phyloP scores from a whole-genome alignment of 1,284 basidiomycete species.

The Trametes hirsuta region DNA sequence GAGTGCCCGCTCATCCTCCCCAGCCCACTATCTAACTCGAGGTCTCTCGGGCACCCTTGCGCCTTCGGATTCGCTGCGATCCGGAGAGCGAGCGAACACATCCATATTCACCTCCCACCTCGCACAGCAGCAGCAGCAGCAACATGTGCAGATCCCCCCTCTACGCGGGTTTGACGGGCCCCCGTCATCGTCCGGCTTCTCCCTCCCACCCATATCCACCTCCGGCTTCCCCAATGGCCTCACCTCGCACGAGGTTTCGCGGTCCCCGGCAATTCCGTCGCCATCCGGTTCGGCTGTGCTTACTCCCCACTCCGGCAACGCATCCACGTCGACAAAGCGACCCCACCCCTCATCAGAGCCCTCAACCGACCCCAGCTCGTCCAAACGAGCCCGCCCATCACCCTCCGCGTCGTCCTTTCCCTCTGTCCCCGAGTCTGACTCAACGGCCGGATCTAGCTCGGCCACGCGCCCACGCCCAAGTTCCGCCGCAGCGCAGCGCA shows the following conservation, averaged over 20 bases:
- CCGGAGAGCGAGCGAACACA: constrained; percentile 1
- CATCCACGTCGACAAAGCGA: constrained; percentile 25
- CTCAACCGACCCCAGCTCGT: constrained; percentile 23
- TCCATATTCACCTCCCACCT: constrained; percentile 13
- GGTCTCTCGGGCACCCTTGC: constrained; percentile 7
- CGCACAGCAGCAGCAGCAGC: constrained; percentile 6
- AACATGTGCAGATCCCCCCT: constrained; percentile 19
- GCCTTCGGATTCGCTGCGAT: constrained; percentile 14
- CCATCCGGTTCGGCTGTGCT: constrained; percentile 11
- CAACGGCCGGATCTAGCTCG: constrained; percentile 7
- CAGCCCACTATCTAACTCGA: constrained; percentile 12
- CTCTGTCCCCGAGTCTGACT: constrained; percentile 12
- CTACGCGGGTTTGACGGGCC: constrained; percentile 12
- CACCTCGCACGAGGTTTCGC: neutral
- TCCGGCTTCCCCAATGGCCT: constrained; percentile 4
- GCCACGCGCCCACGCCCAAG: constrained; percentile 10
- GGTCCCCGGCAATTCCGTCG: neutral
- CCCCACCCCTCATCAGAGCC: constrained; percentile 21
- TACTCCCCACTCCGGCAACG: constrained; percentile 24
- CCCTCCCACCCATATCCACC: constrained; percentile 19
- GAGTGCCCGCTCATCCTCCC: constrained; percentile 14
- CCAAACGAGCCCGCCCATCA: constrained; percentile 27
- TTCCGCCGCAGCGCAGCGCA: constrained; percentile 9
- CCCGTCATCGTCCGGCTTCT: constrained; percentile 11
- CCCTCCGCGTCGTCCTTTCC: constrained; percentile 18